A percentile compares a stretch with the other conserved stretches of the same genome.
Evolutionary conservation across 1,139 yeast species (phyloP).

Genomic region (Sugiyamaella sp.): DNA sequence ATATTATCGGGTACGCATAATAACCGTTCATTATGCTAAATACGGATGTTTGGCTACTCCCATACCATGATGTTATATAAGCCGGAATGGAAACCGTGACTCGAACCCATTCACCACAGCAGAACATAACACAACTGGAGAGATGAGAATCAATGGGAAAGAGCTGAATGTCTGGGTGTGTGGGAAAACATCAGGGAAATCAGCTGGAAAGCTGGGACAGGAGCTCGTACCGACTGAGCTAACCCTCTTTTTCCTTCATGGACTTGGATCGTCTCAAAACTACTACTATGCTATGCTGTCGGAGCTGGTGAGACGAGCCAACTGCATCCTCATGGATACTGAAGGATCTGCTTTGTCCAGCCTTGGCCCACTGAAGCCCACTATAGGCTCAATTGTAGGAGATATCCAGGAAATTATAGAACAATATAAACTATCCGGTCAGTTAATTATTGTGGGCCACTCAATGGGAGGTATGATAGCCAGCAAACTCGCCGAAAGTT

Average conservation of each 20-base stretch:
- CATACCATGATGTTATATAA: constrained; percentile 2
- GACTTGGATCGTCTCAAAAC: constrained; percentile 42
- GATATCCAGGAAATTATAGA: constrained; percentile 34
- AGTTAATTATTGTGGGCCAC: constrained; percentile 37
- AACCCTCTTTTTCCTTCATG: constrained; percentile 37
- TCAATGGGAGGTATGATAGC: constrained; percentile 44
- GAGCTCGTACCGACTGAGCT: constrained; percentile 9
- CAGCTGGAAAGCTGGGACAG: constrained; percentile 18
- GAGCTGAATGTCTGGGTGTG: constrained; percentile 23
- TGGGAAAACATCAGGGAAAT: constrained; percentile 16
- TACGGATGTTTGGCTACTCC: neutral
- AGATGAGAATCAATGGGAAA: constrained; percentile 14
- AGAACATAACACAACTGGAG: neutral
- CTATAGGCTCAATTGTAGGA: constrained; percentile 33
- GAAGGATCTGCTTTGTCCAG: constrained; percentile 39
- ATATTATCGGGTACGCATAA: no score
- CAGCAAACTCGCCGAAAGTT: constrained; percentile 29
- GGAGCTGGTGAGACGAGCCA: constrained; percentile 27
- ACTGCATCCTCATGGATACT: constrained; percentile 38
- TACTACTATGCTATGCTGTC: constrained; percentile 36
- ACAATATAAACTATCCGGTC: constrained; percentile 28
- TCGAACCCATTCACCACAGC: no score
- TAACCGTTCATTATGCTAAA: neutral
- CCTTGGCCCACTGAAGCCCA: constrained; percentile 22
- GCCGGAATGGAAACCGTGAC: neutral